Evolutionary conservation across 768 basidiomycete species (phyloP), one percentile per base, ranked within the genome.

Genomic region (Tulasnella sp.): DNA sequence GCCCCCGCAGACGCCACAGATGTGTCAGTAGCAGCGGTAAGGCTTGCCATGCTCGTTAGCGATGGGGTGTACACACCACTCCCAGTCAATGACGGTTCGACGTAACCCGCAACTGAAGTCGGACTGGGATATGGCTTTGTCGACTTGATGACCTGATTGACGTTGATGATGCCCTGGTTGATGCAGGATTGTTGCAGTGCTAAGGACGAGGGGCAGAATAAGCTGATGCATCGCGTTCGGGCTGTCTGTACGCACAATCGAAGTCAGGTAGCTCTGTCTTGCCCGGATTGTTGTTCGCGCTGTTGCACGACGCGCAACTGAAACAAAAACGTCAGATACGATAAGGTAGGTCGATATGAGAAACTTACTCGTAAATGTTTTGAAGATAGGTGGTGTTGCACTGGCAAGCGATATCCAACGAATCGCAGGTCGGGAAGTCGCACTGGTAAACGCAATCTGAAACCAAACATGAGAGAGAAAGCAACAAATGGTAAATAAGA

Each of bases 291-390:
- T 55, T 55, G 53, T 55, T 55, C 25, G 38, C 43, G 25, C 34
- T 55, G 7, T 55, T 55, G 24, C 53, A 55, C n/a, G 53, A 55
- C 10, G 41, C 53, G 38, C 53, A 55, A 29, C 41, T 45, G 29
- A 34, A 5, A 34, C 10, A n/a, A 25, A 22, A 11, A 25, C 21
- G 38, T 21, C 17, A 15, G 34, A 7, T 38, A 15, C 5, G 34
- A 38, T 38, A 38, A 38, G 15, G n/a, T n/a, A n/a, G n/a, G n/a
- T n/a, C n/a, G 53, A 41, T 21, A 24, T 22, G 8, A 48, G 45
- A 7, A 17, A 55, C 53, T 55, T 19, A 55, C 53, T 55, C 41
- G 41, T 55, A 43, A 25, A 55, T 55, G 10, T 25, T 15, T 12
- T 55, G 53, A 3, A 55, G 43, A 19, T 43, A 45, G 41, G 41